Evolutionary conservation across 2,329 filamentous ascomycete species (phyloP), one percentile per base, ranked within the genome.

Genomic region (Samsoniella hepiali): DNA sequence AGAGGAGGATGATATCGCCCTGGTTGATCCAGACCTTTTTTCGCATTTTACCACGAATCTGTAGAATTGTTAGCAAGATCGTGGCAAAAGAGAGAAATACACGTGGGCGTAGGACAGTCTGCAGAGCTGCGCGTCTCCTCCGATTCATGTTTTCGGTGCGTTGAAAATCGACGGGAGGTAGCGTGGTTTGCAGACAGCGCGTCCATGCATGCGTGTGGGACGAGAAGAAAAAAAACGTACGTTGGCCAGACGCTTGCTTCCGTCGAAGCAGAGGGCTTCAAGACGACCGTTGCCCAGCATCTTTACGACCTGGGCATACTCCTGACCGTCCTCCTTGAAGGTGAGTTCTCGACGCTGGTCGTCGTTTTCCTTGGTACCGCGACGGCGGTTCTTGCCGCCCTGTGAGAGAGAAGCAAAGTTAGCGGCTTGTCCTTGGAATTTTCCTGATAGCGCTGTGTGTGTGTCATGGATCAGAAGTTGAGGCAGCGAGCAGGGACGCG

Each of bases 1-100:
- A 93, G 66, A 94, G 83, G 53, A 94, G 86, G 77, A 94, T 93
- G 76, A 97, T 97, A 77, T 97, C 92, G 75, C 93, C 93, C 82
- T 97, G 93, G 85, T 97, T 97, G 85, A 97, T 97, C 93, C 93
- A 97, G 79, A 98, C 95, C 87, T 99, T 99, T 87, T 99, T 99
- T 74, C 95, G 89, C 73, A 99, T 91, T 82, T 99, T 98, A 81
- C 94, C 94, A 68, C 94, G 92, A 58, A 78, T 78, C 76, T 77
- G 54, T 8, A 38, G 36, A 17, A 72, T 91, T 92, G 77, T 94
- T 89, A 68, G 89, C 13, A 22, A 22, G 22, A 5, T 3, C 3
- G 7, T 13, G 10, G 31, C 9, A 8, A 1, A 17, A 31, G 27
- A 7, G 8, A 11, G 31, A 15, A 29, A 32, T 22, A 22, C 7